These are phyloP conservation scores for Diospyros lotus DNA, from an alignment of 148 eudicot genomes.

Conservation along the genomic window DNA sequence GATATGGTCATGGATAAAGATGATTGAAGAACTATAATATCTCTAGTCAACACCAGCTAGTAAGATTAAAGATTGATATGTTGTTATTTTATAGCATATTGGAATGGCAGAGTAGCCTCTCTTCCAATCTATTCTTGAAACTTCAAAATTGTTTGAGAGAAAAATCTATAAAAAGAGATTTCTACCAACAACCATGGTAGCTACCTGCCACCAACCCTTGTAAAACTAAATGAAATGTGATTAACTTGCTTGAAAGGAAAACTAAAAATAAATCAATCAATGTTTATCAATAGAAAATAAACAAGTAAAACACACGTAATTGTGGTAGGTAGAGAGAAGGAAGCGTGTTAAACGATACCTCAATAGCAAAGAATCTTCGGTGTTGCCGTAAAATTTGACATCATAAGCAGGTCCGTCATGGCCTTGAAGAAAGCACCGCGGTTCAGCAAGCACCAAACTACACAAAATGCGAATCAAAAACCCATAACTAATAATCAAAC, in stretches of 20 bases:
- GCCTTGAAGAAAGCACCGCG: slow-evolving; percentile 58
- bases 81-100: too few relatives aligned
- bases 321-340: background rate
- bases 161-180: too few relatives aligned
- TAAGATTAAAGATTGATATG: too few relatives aligned
- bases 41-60: too few relatives aligned
- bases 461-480: slow-evolving; percentile 9
- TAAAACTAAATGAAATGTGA: background rate
- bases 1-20: too few relatives aligned
- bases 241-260: background rate
- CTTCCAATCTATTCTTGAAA: too few relatives aligned
- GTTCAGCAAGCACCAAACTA: slow-evolving; percentile 53
- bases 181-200: background rate
- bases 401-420: slow-evolving; percentile 97
- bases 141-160: too few relatives aligned
- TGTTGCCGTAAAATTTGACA: slow-evolving; percentile 67
- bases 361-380: slow-evolving; percentile 61
- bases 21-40: too few relatives aligned
- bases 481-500: too few relatives aligned
- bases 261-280: background rate
- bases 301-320: background rate
- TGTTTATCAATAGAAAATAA: background rate
- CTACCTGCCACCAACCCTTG: background rate
- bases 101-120: too few relatives aligned
- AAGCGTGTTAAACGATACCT: slow-evolving; percentile 39